Percentiles rank a stretch among this genome's conserved stretches.
Conservation (phyloP, 1,284 basidiomycete genomes). For the Rhodotorula sp. region DNA sequence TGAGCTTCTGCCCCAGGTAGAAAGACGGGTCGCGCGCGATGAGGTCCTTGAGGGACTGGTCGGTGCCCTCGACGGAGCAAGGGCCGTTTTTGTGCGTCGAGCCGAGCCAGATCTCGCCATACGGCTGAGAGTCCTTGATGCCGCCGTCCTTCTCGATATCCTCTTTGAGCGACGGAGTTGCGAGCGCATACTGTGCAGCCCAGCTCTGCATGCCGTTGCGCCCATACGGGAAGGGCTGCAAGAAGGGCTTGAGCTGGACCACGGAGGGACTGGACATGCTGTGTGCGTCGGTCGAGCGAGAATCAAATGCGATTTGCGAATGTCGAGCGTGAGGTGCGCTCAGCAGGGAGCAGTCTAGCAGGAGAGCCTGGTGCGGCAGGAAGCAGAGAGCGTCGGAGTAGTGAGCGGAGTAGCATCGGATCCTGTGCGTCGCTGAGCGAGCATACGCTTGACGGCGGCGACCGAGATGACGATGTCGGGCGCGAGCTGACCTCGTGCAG, state of each 20-base stretch:
- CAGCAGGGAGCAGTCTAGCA: not conserved
- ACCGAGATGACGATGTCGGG: too few relatives aligned
- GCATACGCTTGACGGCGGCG: too few relatives aligned
- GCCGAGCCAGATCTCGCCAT: slow-evolving; percentile 36
- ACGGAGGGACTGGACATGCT: slow-evolving; percentile 18
- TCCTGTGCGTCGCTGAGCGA: too few relatives aligned
- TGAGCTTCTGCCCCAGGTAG: slow-evolving; percentile 38
- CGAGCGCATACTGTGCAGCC: slow-evolving; percentile 37
- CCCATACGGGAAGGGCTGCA: slow-evolving; percentile 43
- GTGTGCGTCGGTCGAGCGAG: too few relatives aligned
- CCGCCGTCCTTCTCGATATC: slow-evolving; percentile 26
- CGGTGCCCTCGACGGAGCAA: slow-evolving; percentile 13
- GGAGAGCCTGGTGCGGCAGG: too few relatives aligned
- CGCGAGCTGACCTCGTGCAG: too few relatives aligned
- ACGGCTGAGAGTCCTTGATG: slow-evolving; percentile 40
- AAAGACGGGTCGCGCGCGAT: slow-evolving; percentile 25
- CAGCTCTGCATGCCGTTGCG: slow-evolving; percentile 27
- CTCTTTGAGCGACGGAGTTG: slow-evolving; percentile 14
- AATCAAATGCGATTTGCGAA: too few relatives aligned
- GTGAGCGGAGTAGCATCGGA: too few relatives aligned
- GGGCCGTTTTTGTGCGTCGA: slow-evolving; percentile 41
- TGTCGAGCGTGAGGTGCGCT: not conserved
- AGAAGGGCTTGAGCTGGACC: slow-evolving; percentile 39
- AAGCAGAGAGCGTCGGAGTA: too few relatives aligned
- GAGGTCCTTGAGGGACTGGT: slow-evolving; percentile 23